Base-by-base conservation (phyloP, 495 filamentous ascomycete genomes). In the Hypoxylon fuscum region DNA sequence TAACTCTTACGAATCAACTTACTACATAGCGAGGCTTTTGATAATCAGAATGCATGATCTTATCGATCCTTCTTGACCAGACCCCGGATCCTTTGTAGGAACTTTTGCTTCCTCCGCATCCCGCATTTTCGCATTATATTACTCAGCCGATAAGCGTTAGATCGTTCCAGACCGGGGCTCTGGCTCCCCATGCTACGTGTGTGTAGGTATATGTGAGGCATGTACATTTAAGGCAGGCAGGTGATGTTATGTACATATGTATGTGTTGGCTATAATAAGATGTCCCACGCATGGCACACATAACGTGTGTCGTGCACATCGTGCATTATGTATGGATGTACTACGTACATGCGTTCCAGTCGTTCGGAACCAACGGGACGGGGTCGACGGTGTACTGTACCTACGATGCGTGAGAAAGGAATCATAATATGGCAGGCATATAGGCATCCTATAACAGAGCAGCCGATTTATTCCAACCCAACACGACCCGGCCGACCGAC, bases 341-440 rank as follows among this genome's bases (percentile, higher is more conserved):
- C 3, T 38, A 34, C 42, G 18, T 53, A 40, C 41, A 12, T 40
- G 4, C 50, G 44, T 55, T 37, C 59, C 59, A 62, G 38, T 37
- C 37, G 45, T 62, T 55, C 44, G 51, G 59, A 62, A 29, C 59
- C 59, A 23, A 14, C 51, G 38, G 59, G 51, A 50, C 45, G 59
- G 59, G 46, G n/a, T n/a, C n/a, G n/a, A n/a, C n/a, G n/a, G n/a
- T n/a, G n/a, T n/a, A n/a, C n/a, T n/a, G n/a, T n/a, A n/a, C n/a
- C n/a, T n/a, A n/a, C n/a, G n/a, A n/a, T n/a, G n/a, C n/a, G n/a
- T 14, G 7, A n/a, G 35, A 15, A 14, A n/a, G 35, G n/a, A 38
- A 38, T 15, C 14, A 38, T 15, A 34, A 10, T 12, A 34, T 11
- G 10, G 8, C 31, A 34, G 31, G 31, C 31, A 34, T 34, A 34